A percentile compares a stretch with the other conserved stretches of the same genome.
Evolutionary conservation across 352 stramenopile species (phyloP).

Genomic region (Phytophthora melonis): DNA sequence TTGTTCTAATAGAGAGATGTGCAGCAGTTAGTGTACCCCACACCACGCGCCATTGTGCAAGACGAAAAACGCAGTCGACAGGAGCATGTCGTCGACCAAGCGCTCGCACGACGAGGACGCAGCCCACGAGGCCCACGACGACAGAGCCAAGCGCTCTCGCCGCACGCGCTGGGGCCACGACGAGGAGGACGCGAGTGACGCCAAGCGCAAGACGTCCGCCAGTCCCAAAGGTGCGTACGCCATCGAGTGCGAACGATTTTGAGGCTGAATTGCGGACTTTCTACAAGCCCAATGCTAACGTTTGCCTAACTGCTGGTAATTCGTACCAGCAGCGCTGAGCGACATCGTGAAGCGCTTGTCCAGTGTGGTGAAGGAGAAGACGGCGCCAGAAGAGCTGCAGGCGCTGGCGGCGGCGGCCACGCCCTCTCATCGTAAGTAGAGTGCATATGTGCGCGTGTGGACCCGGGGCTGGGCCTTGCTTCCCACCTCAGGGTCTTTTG

Average conservation of each 20-base stretch:
- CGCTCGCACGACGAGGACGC: slow-evolving; percentile 22
- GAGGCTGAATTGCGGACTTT: no score
- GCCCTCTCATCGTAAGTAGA: slow-evolving; percentile 41
- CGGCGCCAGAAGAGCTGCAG: slow-evolving; percentile 48
- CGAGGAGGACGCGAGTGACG: slow-evolving; percentile 17
- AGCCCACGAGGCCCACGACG: slow-evolving; percentile 12
- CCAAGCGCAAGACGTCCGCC: background rate
- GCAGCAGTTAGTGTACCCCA: slow-evolving; percentile 3
- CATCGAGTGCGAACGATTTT: background rate
- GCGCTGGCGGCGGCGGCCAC: slow-evolving; percentile 18
- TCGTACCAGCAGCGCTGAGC: slow-evolving; percentile 40
- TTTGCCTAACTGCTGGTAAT: slow-evolving; percentile 4
- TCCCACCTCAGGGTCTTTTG: background rate
- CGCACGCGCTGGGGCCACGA: slow-evolving; percentile 51
- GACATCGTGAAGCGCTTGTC: slow-evolving; percentile 76
- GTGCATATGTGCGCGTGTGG: slow-evolving; percentile 5
- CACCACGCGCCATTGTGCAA: slow-evolving; percentile 2
- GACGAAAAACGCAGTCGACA: background rate
- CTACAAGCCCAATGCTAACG: background rate
- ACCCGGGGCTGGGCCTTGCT: no score
- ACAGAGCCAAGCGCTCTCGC: slow-evolving; percentile 42
- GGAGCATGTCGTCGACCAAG: slow-evolving; percentile 36
- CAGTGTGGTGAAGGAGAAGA: slow-evolving; percentile 74
- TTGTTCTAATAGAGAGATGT: background rate
- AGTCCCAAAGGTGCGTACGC: background rate